phyloP scores from a whole-genome alignment of 768 basidiomycete genomes.

The Lepiota brunneoincarnata region DNA sequence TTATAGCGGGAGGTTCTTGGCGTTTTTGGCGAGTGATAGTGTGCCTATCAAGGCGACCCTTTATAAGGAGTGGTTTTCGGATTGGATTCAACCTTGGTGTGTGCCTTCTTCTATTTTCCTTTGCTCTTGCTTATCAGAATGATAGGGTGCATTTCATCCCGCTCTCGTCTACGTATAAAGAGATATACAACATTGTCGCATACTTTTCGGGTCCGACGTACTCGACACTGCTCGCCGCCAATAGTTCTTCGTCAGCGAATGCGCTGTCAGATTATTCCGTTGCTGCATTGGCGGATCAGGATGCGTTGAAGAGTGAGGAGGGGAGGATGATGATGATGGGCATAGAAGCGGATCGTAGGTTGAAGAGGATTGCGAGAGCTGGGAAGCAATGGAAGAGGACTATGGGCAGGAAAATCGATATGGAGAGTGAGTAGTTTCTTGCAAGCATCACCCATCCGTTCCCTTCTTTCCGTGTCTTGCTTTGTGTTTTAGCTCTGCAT shows the following conservation, averaged over 20 bases:
- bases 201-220: slow-evolving; percentile 84
- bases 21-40: slow-evolving; percentile 76
- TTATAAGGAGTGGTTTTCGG: slow-evolving; percentile 81
- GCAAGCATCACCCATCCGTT: background rate
- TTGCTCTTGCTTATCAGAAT: background rate
- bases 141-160: slow-evolving; percentile 90
- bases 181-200: slow-evolving; percentile 87
- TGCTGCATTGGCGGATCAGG: slow-evolving; percentile 20
- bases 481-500: background rate
- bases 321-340: slow-evolving; percentile 3
- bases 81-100: slow-evolving; percentile 51
- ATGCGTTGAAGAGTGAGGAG: slow-evolving; percentile 18
- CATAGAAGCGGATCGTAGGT: slow-evolving; percentile 30
- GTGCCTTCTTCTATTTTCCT: background rate
- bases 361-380: slow-evolving; percentile 79
- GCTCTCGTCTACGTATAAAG: slow-evolving; percentile 75
- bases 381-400: slow-evolving; percentile 90
- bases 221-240: slow-evolving; percentile 51
- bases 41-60: slow-evolving; percentile 83
- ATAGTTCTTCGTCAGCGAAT: slow-evolving; percentile 35
- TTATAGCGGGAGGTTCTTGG: slow-evolving; percentile 83
- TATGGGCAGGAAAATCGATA: slow-evolving; percentile 76
- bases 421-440: slow-evolving; percentile 67
- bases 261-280: background rate
- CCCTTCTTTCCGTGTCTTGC: background rate